Evolutionary conservation across 2,329 filamentous ascomycete genomes (phyloP), one percentile per base, ranked within the genome.

Genomic region (Trichoderma koningii): DNA sequence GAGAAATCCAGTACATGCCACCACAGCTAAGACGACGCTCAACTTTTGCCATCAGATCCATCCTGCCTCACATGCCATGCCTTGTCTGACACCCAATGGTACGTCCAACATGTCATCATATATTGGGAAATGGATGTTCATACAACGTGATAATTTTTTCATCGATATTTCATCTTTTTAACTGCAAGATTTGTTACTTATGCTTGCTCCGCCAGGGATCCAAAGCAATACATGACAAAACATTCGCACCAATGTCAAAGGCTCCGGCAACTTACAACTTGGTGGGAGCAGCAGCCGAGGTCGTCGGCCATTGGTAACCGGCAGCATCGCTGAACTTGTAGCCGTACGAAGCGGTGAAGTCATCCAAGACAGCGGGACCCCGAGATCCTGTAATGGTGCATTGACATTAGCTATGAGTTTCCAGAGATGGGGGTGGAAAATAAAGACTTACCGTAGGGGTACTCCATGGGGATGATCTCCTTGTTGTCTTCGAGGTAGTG

Each of bases 401-500:
- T 76, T 65, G 74, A 42, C 55, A 61, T 76, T 65, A 74, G 73
- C 45, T 42, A 19, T n/a, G 42, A 17, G 12, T 14, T 28, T 1
- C 3, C 12, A 38, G 3, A 14, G 10, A 38, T 38, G 14, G 9
- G 9, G 12, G 12, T 1, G 4, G 34, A 14, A 12, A 1, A 14
- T 14, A 1, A 38, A 38, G 14, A 78, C 90, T 82, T 81, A 97
- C 95, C 95, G 76, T 99, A 99, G 70, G 96, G 94, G 81, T 99
- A 99, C 76, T 97, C 94, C 95, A 99, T 99, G 28, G 95, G 95
- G 67, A 97, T 91, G 70, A 99, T 98, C 81, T 99, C 95, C 85
- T 97, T 97, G 85, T 98, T 97, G 76, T 97, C 93, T 70, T 99
- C 96, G 14, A 99, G 87, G 81, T 99, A 99, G 83, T 99, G 94